These are phyloP conservation scores for Magnusiomyces paraingens DNA, from an alignment of 1,139 yeast genomes.

Conservation along the genomic window DNA sequence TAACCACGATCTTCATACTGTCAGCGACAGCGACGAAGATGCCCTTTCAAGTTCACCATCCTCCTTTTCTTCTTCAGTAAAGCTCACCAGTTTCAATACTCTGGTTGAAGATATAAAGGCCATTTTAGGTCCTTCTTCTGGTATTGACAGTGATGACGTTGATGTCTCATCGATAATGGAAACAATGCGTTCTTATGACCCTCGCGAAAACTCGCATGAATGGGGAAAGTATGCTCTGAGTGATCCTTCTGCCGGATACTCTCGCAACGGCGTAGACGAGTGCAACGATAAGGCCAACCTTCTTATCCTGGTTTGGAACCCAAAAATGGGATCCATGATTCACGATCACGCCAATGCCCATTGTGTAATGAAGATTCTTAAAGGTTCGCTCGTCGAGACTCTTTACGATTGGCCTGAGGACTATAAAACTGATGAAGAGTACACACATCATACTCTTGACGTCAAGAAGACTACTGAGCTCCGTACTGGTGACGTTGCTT, in stretches of 20 bases:
- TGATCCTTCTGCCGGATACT: conserved; percentile 43
- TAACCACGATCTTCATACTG: background rate
- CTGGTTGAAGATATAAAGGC: conserved; percentile 31
- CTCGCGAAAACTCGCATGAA: conserved; percentile 40
- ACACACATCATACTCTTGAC: conserved; percentile 19
- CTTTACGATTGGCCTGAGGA: conserved; percentile 49
- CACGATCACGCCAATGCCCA: conserved; percentile 79
- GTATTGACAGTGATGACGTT: conserved; percentile 43
- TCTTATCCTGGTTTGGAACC: conserved; percentile 65
- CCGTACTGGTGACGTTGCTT: conserved; percentile 48
- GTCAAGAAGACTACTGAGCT: conserved; percentile 34
- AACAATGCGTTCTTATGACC: conserved; percentile 45
- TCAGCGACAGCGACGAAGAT: background rate
- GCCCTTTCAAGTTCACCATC: background rate
- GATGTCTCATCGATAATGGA: conserved; percentile 44
- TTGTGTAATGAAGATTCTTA: conserved; percentile 48
- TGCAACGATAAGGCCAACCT: conserved; percentile 65
- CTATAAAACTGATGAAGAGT: conserved; percentile 8
- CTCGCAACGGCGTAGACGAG: conserved; percentile 57
- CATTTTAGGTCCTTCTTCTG: conserved; percentile 36
- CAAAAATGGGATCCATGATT: conserved; percentile 57
- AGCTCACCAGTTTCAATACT: conserved; percentile 24
- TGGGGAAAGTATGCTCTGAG: conserved; percentile 57
- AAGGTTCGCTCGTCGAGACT: conserved; percentile 55
- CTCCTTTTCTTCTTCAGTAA: background rate